A percentile compares a stretch with the other conserved stretches of the same genome.
These are phyloP conservation scores for Pholiota conissans DNA, from an alignment of 768 basidiomycete species.

Conservation along the genomic window DNA sequence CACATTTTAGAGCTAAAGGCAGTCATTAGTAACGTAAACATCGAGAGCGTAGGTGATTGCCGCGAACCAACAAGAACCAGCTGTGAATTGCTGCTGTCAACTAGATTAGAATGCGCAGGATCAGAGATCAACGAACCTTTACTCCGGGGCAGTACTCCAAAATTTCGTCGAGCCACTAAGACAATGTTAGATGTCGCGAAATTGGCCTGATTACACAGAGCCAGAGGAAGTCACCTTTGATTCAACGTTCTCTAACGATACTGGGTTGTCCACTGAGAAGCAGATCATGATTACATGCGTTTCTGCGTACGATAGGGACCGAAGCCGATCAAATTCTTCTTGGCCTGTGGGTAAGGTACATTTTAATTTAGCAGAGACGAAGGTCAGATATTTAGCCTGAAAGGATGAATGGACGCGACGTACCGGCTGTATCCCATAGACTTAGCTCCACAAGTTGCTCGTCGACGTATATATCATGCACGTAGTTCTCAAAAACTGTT, in stretches of 20 bases:
- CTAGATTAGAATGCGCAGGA: conserved; percentile 1
- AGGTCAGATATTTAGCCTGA: not conserved
- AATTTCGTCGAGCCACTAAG: conserved; percentile 91
- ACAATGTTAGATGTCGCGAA: not conserved
- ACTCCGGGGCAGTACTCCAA: conserved; percentile 93
- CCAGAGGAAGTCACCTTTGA: conserved; percentile 57
- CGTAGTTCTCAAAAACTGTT: conserved; percentile 97
- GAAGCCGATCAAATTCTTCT: conserved; percentile 92
- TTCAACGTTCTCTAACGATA: conserved; percentile 96
- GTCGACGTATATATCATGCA: conserved; percentile 85
- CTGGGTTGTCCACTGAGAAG: conserved; percentile 95
- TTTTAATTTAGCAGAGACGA: conserved; percentile 9
- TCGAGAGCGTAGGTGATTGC: conserved; percentile 14
- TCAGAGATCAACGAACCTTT: conserved; percentile 55
- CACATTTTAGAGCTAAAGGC: conserved; percentile 87
- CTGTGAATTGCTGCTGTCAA: conserved; percentile 34
- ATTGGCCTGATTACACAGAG: not conserved
- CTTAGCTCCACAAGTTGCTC: conserved; percentile 88
- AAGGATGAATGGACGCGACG: conserved; percentile 18
- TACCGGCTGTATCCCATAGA: conserved; percentile 97
- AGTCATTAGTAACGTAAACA: not conserved
- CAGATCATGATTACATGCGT: conserved; percentile 96
- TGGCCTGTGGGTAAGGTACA: conserved; percentile 57
- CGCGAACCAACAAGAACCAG: conserved; percentile 84
- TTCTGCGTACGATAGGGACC: conserved; percentile 95